Percentiles rank a stretch among this genome's conserved stretches.
Evolutionary conservation across 441 rosid genomes (phyloP).

Genomic region (Bruguiera hainesii): DNA sequence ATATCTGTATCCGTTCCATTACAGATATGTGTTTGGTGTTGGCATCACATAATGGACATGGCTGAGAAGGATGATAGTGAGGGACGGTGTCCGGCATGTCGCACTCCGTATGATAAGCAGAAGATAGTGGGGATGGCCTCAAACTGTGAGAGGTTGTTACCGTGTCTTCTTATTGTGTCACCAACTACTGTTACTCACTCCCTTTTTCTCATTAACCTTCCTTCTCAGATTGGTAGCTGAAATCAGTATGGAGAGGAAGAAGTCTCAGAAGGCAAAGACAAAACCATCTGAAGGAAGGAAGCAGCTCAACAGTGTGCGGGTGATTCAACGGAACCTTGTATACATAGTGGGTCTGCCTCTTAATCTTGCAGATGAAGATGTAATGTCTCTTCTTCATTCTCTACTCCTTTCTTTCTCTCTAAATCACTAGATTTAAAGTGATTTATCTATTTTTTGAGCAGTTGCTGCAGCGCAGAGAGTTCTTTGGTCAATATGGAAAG

Average conservation of each 20-base stretch:
- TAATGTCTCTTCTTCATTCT: neutral
- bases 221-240: conserved; percentile 37
- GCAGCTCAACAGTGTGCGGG: conserved; percentile 48
- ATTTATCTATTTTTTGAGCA: conserved; percentile 22
- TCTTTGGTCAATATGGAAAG: conserved; percentile 82
- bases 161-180: neutral
- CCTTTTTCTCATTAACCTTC: neutral
- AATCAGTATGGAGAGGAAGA: conserved; percentile 36
- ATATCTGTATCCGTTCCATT: conserved; percentile 1
- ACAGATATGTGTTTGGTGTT: conserved; percentile 55
- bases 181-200: neutral
- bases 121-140: conserved; percentile 47
- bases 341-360: conserved; percentile 46
- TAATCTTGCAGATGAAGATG: conserved; percentile 33
- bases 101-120: conserved; percentile 44
- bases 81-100: conserved; percentile 54
- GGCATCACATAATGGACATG: conserved; percentile 56
- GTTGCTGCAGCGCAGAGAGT: conserved; percentile 61
- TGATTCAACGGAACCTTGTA: conserved; percentile 49
- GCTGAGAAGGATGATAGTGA: conserved; percentile 43
- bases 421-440: neutral
- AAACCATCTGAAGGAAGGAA: conserved; percentile 43
- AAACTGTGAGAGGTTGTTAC: conserved; percentile 38
- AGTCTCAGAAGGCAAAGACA: conserved; percentile 38
- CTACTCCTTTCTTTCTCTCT: neutral